A percentile compares a stretch with the other conserved stretches of the same genome.
Evolutionary conservation across 805 yeast genomes (phyloP).

Genomic region (Ogataea thermomethanolica): DNA sequence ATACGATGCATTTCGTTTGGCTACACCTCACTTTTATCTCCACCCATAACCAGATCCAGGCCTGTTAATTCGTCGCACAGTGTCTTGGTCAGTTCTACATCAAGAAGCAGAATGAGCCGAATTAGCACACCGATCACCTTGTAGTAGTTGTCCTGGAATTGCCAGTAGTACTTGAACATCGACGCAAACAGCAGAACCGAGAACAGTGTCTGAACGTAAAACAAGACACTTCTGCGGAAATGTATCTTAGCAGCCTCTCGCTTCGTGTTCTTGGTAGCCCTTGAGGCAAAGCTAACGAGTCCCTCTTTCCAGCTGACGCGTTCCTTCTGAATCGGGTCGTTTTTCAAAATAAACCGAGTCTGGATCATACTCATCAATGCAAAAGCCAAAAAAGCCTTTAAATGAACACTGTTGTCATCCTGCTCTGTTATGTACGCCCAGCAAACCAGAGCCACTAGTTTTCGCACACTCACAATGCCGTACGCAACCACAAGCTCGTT

Average conservation of each 20-base stretch:
- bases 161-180: conserved; percentile 21
- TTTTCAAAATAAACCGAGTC: conserved; percentile 26
- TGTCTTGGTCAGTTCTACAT: conserved; percentile 23
- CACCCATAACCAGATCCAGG: conserved; percentile 6
- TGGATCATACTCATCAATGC: conserved; percentile 26
- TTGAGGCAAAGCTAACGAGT: conserved; percentile 15
- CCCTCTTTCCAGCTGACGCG: conserved; percentile 19
- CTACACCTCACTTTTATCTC: conserved; percentile 10
- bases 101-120: conserved; percentile 17
- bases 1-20: background rate
- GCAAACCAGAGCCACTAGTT: conserved; percentile 25
- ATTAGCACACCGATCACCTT: conserved; percentile 13
- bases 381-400: conserved; percentile 27
- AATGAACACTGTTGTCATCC: conserved; percentile 28
- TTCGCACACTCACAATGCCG: conserved; percentile 26
- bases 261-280: conserved; percentile 17
- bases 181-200: conserved; percentile 13
- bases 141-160: conserved; percentile 13
- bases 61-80: conserved; percentile 23
- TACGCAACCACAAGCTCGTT: conserved; percentile 24
- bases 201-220: conserved; percentile 8
- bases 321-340: conserved; percentile 7
- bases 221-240: conserved; percentile 20
- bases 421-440: conserved; percentile 29
- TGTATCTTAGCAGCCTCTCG: conserved; percentile 19